A percentile compares a stretch with the other conserved stretches of the same genome.
phyloP scores from a whole-genome alignment of 306 rosid genomes.

The Acmispon strigosus region DNA sequence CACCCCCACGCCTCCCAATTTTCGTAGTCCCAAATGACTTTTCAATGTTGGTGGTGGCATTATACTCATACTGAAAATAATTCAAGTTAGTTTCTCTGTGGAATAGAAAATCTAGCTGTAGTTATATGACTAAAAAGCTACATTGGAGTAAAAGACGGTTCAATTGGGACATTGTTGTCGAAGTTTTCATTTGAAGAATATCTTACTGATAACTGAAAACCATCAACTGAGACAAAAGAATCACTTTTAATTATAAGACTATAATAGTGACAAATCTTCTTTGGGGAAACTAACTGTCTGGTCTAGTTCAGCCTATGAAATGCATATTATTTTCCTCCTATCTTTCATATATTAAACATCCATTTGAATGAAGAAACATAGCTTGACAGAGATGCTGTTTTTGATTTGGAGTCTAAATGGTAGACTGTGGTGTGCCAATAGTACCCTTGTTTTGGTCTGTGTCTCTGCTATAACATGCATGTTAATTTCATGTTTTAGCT shows the following conservation, averaged over 20 bases:
- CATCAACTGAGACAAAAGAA: background rate
- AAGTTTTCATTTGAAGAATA: background rate
- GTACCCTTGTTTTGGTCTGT: background rate
- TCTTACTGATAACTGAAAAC: background rate
- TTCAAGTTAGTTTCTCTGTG: background rate
- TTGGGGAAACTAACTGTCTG: background rate
- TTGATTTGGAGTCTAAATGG: constrained; percentile 42
- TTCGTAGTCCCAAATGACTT: background rate
- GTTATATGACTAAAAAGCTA: background rate
- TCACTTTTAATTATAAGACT: background rate
- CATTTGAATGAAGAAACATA: constrained; percentile 42
- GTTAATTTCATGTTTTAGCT: background rate
- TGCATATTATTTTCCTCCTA: background rate
- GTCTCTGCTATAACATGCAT: constrained; percentile 4
- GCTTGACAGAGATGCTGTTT: constrained; percentile 53
- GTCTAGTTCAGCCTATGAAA: background rate
- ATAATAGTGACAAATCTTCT: background rate
- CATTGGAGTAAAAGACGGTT: background rate
- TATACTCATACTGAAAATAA: background rate
- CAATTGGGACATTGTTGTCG: background rate
- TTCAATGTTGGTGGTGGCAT: background rate
- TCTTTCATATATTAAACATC: constrained; percentile 22
- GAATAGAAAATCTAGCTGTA: background rate
- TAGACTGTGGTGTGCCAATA: constrained; percentile 1
- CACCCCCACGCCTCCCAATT: background rate